phyloP scores from a whole-genome alignment of 2,329 filamentous ascomycete genomes.

The Scorias spongiosa region DNA sequence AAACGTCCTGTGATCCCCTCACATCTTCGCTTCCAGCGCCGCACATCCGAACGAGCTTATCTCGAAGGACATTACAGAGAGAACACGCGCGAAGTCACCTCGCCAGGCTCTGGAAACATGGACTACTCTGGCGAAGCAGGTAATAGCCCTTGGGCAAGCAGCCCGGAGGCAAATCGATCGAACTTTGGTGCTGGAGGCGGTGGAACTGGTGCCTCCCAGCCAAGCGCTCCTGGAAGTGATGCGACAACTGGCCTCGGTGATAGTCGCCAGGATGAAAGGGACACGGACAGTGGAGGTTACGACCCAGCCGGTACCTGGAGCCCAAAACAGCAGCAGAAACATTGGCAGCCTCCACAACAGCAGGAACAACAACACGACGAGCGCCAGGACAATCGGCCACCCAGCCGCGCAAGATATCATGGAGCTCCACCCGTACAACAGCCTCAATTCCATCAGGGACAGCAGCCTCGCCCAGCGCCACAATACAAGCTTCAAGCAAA shows the following conservation, averaged over 20 bases:
- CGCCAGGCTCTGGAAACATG: conserved; percentile 29
- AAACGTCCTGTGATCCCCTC: conserved; percentile 2
- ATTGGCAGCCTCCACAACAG: conserved; percentile 19
- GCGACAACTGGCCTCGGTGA: conserved; percentile 8
- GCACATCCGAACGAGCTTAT: conserved; percentile 20
- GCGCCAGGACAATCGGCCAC: conserved; percentile 15
- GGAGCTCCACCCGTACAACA: conserved; percentile 10
- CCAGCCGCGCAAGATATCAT: conserved; percentile 17
- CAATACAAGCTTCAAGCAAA: conserved; percentile 70
- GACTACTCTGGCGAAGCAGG: conserved; percentile 41
- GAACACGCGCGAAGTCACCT: conserved; percentile 10
- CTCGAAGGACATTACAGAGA: conserved; percentile 18
- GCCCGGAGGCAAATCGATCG: conserved; percentile 36
- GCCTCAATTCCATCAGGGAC: conserved; percentile 15
- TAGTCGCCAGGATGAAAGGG: neutral
- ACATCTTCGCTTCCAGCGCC: conserved; percentile 21
- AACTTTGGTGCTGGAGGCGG: conserved; percentile 26
- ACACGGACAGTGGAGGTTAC: conserved; percentile 3
- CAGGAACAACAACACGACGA: conserved; percentile 12
- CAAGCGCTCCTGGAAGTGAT: conserved; percentile 13
- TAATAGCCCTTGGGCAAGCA: conserved; percentile 49
- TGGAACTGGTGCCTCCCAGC: conserved; percentile 10
- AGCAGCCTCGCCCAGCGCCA: conserved; percentile 18
- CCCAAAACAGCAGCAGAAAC: conserved; percentile 18
- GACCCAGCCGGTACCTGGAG: neutral